A percentile compares a stretch with the other conserved stretches of the same genome.
These are phyloP conservation scores for Penicillium turbatum DNA, from an alignment of 495 filamentous ascomycete species.

Conservation along the genomic window DNA sequence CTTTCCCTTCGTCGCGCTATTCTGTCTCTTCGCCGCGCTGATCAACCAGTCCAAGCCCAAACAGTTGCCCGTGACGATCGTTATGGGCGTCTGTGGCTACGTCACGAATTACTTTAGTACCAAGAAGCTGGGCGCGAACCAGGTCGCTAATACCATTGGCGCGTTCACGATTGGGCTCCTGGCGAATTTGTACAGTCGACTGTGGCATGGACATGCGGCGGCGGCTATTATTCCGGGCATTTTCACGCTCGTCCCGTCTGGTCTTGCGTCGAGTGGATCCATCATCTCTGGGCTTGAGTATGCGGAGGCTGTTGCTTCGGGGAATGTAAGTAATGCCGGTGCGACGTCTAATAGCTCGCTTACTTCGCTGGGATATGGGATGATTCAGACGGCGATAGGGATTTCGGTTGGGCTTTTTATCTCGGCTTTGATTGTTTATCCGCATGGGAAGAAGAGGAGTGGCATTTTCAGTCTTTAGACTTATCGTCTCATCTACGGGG, in stretches of 20 bases:
- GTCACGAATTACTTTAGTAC: slow-evolving; percentile 73
- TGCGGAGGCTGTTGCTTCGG: slow-evolving; percentile 60
- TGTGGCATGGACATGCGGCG: slow-evolving; percentile 76
- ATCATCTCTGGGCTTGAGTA: slow-evolving; percentile 72
- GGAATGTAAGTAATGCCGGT: slow-evolving; percentile 2
- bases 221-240: slow-evolving; percentile 87
- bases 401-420: slow-evolving; percentile 84
- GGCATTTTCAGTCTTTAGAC: slow-evolving; percentile 68
- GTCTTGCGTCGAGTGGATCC: slow-evolving; percentile 73
- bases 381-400: slow-evolving; percentile 85
- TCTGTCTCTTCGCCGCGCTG: slow-evolving; percentile 70
- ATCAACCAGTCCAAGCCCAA: slow-evolving; percentile 86
- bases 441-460: slow-evolving; percentile 73
- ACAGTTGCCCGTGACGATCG: slow-evolving; percentile 73
- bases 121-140: slow-evolving; percentile 62
- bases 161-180: slow-evolving; percentile 78
- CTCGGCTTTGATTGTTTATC: slow-evolving; percentile 77
- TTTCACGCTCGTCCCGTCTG: slow-evolving; percentile 85
- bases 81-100: slow-evolving; percentile 75
- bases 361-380: slow-evolving; percentile 53
- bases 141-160: slow-evolving; percentile 76
- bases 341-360: slow-evolving; percentile 17
- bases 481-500: neutral
- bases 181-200: slow-evolving; percentile 77
- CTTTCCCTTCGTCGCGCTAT: slow-evolving; percentile 63